Evolutionary conservation across 176 grass and related monocot species (phyloP), one percentile per base, ranked within the genome.

Genomic region (Dactylis glomerata): DNA sequence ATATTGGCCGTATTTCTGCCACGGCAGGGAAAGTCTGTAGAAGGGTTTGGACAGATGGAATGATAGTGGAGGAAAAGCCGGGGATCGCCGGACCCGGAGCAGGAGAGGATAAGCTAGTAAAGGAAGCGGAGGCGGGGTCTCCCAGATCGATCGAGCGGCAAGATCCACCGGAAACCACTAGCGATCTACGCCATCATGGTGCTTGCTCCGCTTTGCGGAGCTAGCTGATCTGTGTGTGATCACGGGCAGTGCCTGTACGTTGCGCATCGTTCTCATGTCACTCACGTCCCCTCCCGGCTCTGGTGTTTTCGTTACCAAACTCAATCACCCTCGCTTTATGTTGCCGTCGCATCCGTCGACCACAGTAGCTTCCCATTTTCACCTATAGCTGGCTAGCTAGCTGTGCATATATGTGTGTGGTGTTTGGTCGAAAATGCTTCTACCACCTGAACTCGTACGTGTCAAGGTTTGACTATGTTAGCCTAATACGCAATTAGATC

Each of bases 261-360:
- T 16, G 26, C 23, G 30, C 6, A 20, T 20, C 8, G 6, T 31
- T 73, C 71, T 68, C 77, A n/a, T 86, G 85, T 81, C 85, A 74
- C 52, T 13, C 69, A 26, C 36, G 19, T 67, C 63, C 32, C 6
- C 50, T 52, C 50, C 7, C 19, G 17, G 17, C 8, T 40, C 27
- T 27, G 64, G 67, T 40, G 65, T 37, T 47, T 63, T 57, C 10
- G 23, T 46, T 42, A 31, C 42, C 85, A 26, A 63, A 22, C 64
- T 34, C 69, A 73, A 73, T 73, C 69, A 44, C 41, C 14, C 42
- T 20, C 15, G 9, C 64, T 26, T 81, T 81, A 23, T 33, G 1
- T 57, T 41, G 37, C 16, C 16, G 36, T 81, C 87, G 67, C 87
- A 68, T 89, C 87, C 87, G 87, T 76, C 82, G 82, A 89, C 87